Percentiles rank a stretch among this genome's conserved stretches.
Evolutionary conservation across 305 asterid genomes (phyloP).

Genomic region (Lippia alba): DNA sequence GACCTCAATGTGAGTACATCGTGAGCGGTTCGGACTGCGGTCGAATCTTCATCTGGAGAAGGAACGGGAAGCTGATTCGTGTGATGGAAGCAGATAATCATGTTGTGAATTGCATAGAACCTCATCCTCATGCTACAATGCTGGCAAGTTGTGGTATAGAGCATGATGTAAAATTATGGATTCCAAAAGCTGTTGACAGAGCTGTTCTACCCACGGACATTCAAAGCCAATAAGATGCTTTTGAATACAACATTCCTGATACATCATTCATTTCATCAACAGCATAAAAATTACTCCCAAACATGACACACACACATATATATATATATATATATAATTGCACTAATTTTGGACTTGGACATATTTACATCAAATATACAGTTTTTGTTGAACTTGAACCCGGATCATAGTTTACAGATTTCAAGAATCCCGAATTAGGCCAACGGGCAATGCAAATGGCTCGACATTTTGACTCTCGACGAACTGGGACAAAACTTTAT

Average conservation of each 20-base stretch:
- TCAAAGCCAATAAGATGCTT: slow-evolving; percentile 58
- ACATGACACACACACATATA: too few relatives aligned
- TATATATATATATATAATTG: too few relatives aligned
- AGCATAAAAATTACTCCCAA: too few relatives aligned
- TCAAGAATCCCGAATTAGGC: slow-evolving; percentile 33
- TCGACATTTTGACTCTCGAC: slow-evolving; percentile 30
- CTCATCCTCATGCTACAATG: slow-evolving; percentile 82
- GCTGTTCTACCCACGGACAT: slow-evolving; percentile 70
- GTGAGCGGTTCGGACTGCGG: slow-evolving; percentile 99
- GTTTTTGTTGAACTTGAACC: too few relatives aligned
- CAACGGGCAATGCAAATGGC: slow-evolving; percentile 42
- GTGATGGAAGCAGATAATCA: slow-evolving; percentile 87
- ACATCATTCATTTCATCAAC: too few relatives aligned
- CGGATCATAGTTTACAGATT: too few relatives aligned
- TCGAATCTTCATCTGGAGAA: slow-evolving; percentile 92
- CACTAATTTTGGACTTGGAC: too few relatives aligned
- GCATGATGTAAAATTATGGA: slow-evolving; percentile 86
- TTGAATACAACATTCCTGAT: not conserved
- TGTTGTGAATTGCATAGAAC: slow-evolving; percentile 81
- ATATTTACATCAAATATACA: too few relatives aligned
- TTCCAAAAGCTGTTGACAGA: slow-evolving; percentile 72
- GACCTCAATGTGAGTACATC: slow-evolving; percentile 90
- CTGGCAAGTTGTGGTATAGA: slow-evolving; percentile 96
- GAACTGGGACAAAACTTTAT: slow-evolving; percentile 48
- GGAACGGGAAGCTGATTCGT: slow-evolving; percentile 82